Conservation (phyloP, 2,329 filamentous ascomycete genomes). For the Clonostachys chloroleuca region DNA sequence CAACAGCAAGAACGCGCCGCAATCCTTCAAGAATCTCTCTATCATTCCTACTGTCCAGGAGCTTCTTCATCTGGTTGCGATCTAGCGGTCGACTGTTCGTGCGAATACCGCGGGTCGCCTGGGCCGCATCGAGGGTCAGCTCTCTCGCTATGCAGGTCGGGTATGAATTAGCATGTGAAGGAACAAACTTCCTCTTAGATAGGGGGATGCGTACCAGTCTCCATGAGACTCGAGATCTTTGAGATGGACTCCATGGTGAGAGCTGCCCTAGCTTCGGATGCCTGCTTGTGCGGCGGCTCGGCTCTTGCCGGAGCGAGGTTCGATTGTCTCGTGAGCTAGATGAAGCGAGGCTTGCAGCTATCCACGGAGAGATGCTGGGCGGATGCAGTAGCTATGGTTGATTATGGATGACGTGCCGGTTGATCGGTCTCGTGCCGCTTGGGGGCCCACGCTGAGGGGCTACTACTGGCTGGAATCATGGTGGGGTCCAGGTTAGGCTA, state of each 20-base stretch:
- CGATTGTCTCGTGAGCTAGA: neutral
- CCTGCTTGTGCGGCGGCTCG: neutral
- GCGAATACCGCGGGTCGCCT: conserved; percentile 69
- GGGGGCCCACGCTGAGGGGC: neutral
- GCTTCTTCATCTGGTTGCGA: conserved; percentile 84
- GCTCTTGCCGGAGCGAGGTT: neutral
- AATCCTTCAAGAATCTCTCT: conserved; percentile 89
- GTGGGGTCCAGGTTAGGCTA: neutral
- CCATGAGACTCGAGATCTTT: conserved; percentile 87
- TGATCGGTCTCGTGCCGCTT: conserved; percentile 1
- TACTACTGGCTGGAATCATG: neutral
- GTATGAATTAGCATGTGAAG: conserved; percentile 6
- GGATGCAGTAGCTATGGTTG: neutral
- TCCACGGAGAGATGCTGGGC: too few relatives aligned
- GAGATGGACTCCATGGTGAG: conserved; percentile 88
- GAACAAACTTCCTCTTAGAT: too few relatives aligned
- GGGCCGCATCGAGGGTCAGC: conserved; percentile 94
- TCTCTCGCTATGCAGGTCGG: conserved; percentile 67
- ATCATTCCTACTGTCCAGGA: conserved; percentile 90
- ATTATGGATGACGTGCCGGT: neutral
- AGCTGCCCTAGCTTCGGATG: too few relatives aligned
- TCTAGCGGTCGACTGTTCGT: conserved; percentile 60
- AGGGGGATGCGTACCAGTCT: conserved; percentile 65
- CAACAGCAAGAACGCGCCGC: conserved; percentile 81
- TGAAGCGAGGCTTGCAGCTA: too few relatives aligned